These are phyloP conservation scores for Globisporangium camurandrum DNA, from an alignment of 352 stramenopile genomes.

Conservation along the genomic window DNA sequence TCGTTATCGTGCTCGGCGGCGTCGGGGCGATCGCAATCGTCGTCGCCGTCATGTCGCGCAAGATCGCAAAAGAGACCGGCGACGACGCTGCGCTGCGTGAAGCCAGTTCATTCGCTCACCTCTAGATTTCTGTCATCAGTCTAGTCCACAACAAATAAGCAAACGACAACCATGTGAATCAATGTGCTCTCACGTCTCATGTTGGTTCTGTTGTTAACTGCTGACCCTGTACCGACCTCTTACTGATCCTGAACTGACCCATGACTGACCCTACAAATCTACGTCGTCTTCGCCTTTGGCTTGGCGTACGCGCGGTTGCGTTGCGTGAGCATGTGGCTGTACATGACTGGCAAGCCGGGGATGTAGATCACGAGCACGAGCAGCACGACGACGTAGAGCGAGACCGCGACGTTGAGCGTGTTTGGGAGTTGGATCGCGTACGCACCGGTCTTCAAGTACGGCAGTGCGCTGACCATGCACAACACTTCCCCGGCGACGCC, in stretches of 20 bases:
- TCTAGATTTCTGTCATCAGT: neutral
- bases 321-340: slow-evolving; percentile 80
- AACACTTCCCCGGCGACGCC: slow-evolving; percentile 89
- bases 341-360: slow-evolving; percentile 76
- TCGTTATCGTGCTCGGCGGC: slow-evolving; percentile 49
- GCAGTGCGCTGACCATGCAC: slow-evolving; percentile 66
- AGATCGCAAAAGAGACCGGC: slow-evolving; percentile 40
- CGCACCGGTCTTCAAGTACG: slow-evolving; percentile 41
- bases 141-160: too few species aligned
- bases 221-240: neutral
- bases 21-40: slow-evolving; percentile 44
- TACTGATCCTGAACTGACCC: too few species aligned
- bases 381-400: slow-evolving; percentile 65
- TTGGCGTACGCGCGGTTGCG: slow-evolving; percentile 80
- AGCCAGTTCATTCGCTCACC: slow-evolving; percentile 5
- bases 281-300: too few species aligned
- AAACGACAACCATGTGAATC: neutral
- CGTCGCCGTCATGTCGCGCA: slow-evolving; percentile 43
- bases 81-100: slow-evolving; percentile 25
- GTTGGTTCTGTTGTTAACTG: neutral
- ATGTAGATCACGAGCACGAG: slow-evolving; percentile 68
- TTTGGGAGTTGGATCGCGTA: slow-evolving; percentile 75
- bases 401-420: slow-evolving; percentile 67
- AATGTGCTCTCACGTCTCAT: neutral
- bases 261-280: too few species aligned